phyloP scores from a whole-genome alignment of 768 basidiomycete genomes.

The Ramaria sp. region DNA sequence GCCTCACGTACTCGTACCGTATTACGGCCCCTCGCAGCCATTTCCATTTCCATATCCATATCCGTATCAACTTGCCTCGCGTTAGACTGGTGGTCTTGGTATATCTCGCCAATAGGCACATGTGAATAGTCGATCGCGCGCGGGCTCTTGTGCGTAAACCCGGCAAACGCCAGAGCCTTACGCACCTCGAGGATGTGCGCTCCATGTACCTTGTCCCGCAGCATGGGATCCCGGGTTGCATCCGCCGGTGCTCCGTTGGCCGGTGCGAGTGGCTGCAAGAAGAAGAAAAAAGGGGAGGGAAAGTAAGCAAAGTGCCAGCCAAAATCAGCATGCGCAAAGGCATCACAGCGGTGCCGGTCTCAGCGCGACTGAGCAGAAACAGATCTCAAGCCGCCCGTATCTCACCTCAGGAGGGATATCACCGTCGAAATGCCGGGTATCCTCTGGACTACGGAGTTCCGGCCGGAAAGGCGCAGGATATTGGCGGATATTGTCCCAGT shows the following conservation, averaged over 20 bases:
- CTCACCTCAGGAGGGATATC: slow-evolving; percentile 87
- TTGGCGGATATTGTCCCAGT: slow-evolving; percentile 79
- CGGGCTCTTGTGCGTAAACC: slow-evolving; percentile 85
- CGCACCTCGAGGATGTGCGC: slow-evolving; percentile 80
- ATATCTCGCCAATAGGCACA: slow-evolving; percentile 58
- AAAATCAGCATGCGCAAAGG: too few relatives aligned
- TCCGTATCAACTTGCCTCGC: slow-evolving; percentile 50
- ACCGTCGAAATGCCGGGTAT: slow-evolving; percentile 91
- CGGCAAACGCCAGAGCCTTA: slow-evolving; percentile 84
- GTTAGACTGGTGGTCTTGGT: slow-evolving; percentile 33
- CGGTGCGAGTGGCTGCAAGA: slow-evolving; percentile 66
- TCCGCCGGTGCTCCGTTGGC: slow-evolving; percentile 78
- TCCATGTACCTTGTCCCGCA: slow-evolving; percentile 78
- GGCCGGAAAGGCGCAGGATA: slow-evolving; percentile 85
- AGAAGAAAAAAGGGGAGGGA: too few relatives aligned
- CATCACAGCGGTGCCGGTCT: slow-evolving; percentile 21
- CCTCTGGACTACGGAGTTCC: slow-evolving; percentile 67
- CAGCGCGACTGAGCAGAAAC: slow-evolving; percentile 17
- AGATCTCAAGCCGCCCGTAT: slow-evolving; percentile 11
- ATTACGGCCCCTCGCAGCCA: slow-evolving; percentile 51
- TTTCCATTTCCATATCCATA: slow-evolving; percentile 26
- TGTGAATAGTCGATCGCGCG: slow-evolving; percentile 66
- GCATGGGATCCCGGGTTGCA: slow-evolving; percentile 80
- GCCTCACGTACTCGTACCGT: slow-evolving; percentile 50
- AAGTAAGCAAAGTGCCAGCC: slow-evolving; percentile 21